phyloP scores from a whole-genome alignment of 257 asterid species.

The Marsdenia floribunda region DNA sequence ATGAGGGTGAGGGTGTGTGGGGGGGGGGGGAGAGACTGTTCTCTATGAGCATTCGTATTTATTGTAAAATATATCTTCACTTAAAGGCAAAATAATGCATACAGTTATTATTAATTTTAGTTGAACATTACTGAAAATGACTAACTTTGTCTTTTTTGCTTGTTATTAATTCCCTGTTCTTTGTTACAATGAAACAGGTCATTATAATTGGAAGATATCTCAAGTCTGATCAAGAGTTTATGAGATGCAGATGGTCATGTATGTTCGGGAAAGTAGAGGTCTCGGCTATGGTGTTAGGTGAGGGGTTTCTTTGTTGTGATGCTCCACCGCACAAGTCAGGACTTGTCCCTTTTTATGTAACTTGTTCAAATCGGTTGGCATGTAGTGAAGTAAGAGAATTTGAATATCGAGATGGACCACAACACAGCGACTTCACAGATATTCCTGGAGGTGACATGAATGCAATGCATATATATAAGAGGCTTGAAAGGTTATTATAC shows the following conservation, averaged over 20 bases:
- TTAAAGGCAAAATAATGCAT: background rate
- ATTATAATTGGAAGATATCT: constrained; percentile 63
- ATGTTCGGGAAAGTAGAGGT: constrained; percentile 94
- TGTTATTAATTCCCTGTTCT: constrained; percentile 11
- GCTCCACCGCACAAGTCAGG: constrained; percentile 69
- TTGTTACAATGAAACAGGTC: constrained; percentile 42
- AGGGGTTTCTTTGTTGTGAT: constrained; percentile 63
- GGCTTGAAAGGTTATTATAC: constrained; percentile 50
- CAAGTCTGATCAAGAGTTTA: constrained; percentile 43
- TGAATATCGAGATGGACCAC: constrained; percentile 49
- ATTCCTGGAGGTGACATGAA: constrained; percentile 27
- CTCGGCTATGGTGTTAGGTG: constrained; percentile 55
- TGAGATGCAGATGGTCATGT: constrained; percentile 61
- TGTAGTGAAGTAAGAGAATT: constrained; percentile 88
- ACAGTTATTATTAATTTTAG: constrained; percentile 3
- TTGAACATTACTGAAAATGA: background rate
- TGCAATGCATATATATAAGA: constrained; percentile 45
- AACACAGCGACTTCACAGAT: constrained; percentile 24
- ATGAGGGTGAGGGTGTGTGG: background rate
- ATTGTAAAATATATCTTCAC: background rate
- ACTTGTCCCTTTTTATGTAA: constrained; percentile 61
- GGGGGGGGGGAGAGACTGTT: background rate
- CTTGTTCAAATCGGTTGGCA: constrained; percentile 77
- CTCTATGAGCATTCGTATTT: background rate
- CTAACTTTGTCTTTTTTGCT: background rate